phyloP scores from a whole-genome alignment of 1,139 yeast species.

The Spencermartinsiella ligniputridi region DNA sequence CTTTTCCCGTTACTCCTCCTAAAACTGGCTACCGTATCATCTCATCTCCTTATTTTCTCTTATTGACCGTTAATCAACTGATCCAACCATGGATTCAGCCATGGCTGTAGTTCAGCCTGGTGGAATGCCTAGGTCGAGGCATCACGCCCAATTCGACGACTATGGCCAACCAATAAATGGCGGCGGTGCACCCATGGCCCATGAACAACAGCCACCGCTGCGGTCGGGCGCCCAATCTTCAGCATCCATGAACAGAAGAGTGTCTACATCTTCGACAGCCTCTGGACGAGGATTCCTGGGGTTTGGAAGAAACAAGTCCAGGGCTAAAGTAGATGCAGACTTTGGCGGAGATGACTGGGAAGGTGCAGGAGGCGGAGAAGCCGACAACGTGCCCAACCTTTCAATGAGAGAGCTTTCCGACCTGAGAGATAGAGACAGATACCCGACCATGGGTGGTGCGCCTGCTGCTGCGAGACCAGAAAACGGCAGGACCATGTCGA shows the following conservation, averaged over 20 bases:
- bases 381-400: conserved; percentile 18
- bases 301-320: conserved; percentile 10
- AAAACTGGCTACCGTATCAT: too few relatives aligned
- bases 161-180: not conserved
- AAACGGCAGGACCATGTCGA: conserved; percentile 31
- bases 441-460: conserved; percentile 29
- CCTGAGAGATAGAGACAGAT: conserved; percentile 33
- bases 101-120: conserved; percentile 16
- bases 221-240: conserved; percentile 1
- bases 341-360: conserved; percentile 15
- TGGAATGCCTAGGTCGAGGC: conserved; percentile 29
- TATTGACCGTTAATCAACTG: too few relatives aligned
- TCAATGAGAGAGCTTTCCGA: conserved; percentile 24
- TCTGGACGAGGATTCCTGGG: conserved; percentile 13
- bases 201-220: conserved; percentile 9
- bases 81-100: conserved; percentile 2
- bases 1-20: too few relatives aligned
- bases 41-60: too few relatives aligned
- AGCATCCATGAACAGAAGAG: conserved; percentile 1
- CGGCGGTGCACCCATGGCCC: conserved; percentile 17
- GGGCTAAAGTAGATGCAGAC: conserved; percentile 4
- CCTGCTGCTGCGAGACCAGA: conserved; percentile 6
- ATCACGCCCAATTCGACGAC: conserved; percentile 26
- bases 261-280: conserved; percentile 4
- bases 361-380: conserved; percentile 14